A percentile compares a stretch with the other conserved stretches of the same genome.
Evolutionary conservation across 805 yeast genomes (phyloP).

Genomic region (Clavispora phyllophila): DNA sequence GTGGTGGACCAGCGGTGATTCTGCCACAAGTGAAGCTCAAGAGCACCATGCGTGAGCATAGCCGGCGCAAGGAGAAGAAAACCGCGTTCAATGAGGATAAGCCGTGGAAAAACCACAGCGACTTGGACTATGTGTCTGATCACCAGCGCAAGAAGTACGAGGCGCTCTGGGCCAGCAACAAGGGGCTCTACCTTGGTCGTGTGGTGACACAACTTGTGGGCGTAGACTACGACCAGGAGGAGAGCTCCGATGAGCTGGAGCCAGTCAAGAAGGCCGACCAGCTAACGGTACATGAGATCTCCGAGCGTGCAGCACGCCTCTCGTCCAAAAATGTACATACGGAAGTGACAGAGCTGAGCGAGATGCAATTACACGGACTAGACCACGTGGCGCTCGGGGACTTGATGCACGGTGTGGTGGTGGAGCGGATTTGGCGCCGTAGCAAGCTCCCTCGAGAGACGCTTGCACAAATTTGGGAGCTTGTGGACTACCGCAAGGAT

Average conservation of each 20-base stretch:
- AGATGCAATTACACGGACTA: constrained; percentile 26
- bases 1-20: not conserved
- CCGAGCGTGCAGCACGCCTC: constrained; percentile 15
- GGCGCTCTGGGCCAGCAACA: constrained; percentile 89
- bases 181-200: constrained; percentile 52
- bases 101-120: constrained; percentile 89
- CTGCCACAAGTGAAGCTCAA: constrained; percentile 35
- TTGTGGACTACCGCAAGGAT: constrained; percentile 62
- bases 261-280: constrained; percentile 11
- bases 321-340: constrained; percentile 23
- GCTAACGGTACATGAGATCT: constrained; percentile 12
- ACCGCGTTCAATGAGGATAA: constrained; percentile 72
- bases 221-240: constrained; percentile 22
- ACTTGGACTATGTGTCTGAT: constrained; percentile 46
- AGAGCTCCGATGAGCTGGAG: not conserved
- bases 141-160: constrained; percentile 85
- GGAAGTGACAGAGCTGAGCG: constrained; percentile 16
- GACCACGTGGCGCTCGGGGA: constrained; percentile 23
- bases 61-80: constrained; percentile 34
- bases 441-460: constrained; percentile 65
- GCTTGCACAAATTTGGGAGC: constrained; percentile 57
- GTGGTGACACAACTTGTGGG: constrained; percentile 32
- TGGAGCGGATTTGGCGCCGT: constrained; percentile 74
- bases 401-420: constrained; percentile 57
- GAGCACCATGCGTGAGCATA: constrained; percentile 47